Evolutionary conservation across 345 rosid genomes (phyloP).

Genomic region (Eutrema heterophyllum): DNA sequence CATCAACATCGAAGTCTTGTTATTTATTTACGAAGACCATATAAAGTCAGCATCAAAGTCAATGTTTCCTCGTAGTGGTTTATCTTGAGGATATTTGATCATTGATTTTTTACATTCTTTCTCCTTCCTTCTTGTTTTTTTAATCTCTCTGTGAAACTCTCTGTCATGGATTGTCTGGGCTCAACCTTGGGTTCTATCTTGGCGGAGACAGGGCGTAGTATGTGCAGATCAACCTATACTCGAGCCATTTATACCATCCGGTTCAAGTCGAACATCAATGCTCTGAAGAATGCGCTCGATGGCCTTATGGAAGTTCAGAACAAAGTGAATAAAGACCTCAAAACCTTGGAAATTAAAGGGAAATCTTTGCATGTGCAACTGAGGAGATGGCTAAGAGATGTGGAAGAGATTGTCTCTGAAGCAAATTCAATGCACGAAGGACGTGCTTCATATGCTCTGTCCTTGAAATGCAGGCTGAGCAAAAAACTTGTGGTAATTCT

Average conservation of each 20-base stretch:
- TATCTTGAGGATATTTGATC: background rate
- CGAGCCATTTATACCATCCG: conserved; percentile 2
- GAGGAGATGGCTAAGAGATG: conserved; percentile 25
- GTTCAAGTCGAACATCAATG: conserved; percentile 27
- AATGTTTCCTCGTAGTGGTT: background rate
- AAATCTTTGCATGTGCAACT: conserved; percentile 15
- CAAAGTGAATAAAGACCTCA: conserved; percentile 16
- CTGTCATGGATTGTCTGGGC: conserved; percentile 24
- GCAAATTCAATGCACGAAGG: conserved; percentile 9
- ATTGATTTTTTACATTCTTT: background rate
- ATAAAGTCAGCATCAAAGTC: background rate
- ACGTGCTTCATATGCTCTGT: conserved; percentile 11
- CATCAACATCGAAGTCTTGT: background rate
- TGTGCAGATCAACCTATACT: conserved; percentile 26
- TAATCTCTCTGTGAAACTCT: conserved; percentile 2
- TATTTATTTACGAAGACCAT: background rate
- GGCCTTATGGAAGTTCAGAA: conserved; percentile 5
- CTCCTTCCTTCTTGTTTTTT: background rate
- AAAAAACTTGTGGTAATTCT: conserved; percentile 13
- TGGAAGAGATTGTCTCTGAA: conserved; percentile 8
- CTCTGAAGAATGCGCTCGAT: conserved; percentile 15
- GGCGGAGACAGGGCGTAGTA: conserved; percentile 17
- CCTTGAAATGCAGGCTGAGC: conserved; percentile 15
- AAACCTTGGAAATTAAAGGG: conserved; percentile 21
- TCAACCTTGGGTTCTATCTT: conserved; percentile 21